Conservation (phyloP, 345 rosid genomes). For the Linum tenue region DNA sequence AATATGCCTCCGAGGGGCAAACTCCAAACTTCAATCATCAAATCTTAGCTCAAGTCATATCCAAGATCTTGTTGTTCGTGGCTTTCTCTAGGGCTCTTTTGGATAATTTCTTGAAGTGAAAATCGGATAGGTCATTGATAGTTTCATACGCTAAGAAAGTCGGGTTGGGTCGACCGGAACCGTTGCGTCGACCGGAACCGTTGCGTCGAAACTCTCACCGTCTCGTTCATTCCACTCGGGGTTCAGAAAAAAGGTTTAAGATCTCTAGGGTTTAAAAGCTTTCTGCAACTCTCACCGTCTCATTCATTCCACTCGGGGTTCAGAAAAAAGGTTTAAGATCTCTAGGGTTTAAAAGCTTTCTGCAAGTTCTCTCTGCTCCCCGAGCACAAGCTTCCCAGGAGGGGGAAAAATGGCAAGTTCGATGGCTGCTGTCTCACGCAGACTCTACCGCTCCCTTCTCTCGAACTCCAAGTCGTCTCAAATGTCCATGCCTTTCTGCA, state of each 20-base stretch:
- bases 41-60: too few species aligned
- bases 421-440: conserved; percentile 45
- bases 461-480: conserved; percentile 25
- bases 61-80: too few species aligned
- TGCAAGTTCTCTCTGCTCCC: too few species aligned
- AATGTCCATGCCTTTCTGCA: conserved; percentile 40
- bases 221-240: neutral
- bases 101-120: too few species aligned
- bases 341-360: neutral
- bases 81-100: too few species aligned
- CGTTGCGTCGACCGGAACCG: too few species aligned
- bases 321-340: neutral
- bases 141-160: neutral
- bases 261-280: neutral
- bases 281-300: too few species aligned
- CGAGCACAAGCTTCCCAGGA: neutral
- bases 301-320: neutral
- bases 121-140: neutral
- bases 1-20: too few species aligned
- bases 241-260: neutral
- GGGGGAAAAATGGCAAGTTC: conserved; percentile 29
- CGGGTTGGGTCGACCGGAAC: neutral
- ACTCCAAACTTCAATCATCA: too few species aligned
- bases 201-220: too few species aligned
- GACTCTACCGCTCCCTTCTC: conserved; percentile 41